Evolutionary conservation across 1,284 basidiomycete genomes (phyloP).

Genomic region (Coniophora puteana): DNA sequence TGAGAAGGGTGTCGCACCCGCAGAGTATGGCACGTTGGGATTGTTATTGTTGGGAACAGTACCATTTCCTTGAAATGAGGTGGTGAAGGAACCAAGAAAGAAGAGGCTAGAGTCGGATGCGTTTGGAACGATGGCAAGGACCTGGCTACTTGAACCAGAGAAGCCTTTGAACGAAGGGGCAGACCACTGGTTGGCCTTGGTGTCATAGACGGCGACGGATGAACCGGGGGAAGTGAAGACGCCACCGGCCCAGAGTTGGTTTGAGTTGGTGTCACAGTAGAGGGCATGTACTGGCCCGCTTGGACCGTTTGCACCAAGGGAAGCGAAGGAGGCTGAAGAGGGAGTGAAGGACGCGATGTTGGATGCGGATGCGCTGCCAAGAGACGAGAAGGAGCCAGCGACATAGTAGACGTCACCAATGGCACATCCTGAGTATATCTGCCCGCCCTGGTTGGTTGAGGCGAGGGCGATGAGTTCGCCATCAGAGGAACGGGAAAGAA

Average conservation of each 20-base stretch:
- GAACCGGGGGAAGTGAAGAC: conserved; percentile 68
- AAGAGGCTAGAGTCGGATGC: conserved; percentile 72
- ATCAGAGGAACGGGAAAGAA: conserved; percentile 61
- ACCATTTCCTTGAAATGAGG: conserved; percentile 61
- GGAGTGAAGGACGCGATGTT: conserved; percentile 76
- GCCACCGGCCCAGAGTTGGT: conserved; percentile 85
- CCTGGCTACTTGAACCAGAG: conserved; percentile 63
- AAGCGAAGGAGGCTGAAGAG: conserved; percentile 52
- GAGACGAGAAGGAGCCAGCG: conserved; percentile 73
- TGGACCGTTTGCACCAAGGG: conserved; percentile 58
- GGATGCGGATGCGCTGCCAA: conserved; percentile 49
- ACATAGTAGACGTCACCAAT: conserved; percentile 67
- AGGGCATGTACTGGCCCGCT: conserved; percentile 74
- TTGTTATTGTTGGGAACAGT: conserved; percentile 63
- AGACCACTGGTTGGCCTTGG: conserved; percentile 63
- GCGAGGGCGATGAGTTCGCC: conserved; percentile 64
- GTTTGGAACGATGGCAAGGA: conserved; percentile 77
- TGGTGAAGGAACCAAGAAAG: conserved; percentile 86
- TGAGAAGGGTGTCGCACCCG: conserved; percentile 81
- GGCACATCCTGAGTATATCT: conserved; percentile 61
- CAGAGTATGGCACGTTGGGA: conserved; percentile 71
- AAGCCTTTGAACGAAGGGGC: conserved; percentile 82
- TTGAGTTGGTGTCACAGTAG: conserved; percentile 75
- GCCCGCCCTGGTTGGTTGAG: conserved; percentile 69
- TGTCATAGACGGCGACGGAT: conserved; percentile 80